Evolutionary conservation across 116 monocot species (phyloP).

Genomic region (Papilionanthe hybrid): DNA sequence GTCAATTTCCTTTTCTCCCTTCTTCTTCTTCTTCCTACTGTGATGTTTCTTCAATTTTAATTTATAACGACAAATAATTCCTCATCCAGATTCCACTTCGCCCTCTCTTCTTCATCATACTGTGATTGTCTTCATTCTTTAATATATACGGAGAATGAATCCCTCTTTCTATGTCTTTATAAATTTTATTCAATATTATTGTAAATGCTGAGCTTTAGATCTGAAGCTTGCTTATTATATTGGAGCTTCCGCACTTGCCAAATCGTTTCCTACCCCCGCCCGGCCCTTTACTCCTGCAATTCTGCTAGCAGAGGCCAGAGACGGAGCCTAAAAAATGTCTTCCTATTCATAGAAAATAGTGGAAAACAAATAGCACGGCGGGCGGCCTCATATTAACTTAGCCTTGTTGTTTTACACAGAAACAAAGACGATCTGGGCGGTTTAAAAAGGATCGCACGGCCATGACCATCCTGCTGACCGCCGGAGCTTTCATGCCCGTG

Average conservation of each 20-base stretch:
- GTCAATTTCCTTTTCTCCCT: conserved; percentile 2
- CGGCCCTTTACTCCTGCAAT: not conserved
- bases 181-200: not conserved
- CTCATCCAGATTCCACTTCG: not conserved
- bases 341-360: not conserved
- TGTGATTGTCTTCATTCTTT: not conserved
- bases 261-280: not conserved
- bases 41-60: conserved; percentile 2
- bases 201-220: not conserved
- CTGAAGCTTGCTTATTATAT: conserved; percentile 4
- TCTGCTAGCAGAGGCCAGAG: not conserved
- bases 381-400: no score
- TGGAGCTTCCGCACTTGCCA: not conserved
- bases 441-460: not conserved
- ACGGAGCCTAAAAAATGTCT: no score
- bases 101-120: not conserved
- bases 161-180: not conserved
- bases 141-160: not conserved
- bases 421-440: not conserved
- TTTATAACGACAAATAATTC: not conserved
- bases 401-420: not conserved
- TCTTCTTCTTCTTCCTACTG: not conserved
- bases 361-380: not conserved
- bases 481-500: not conserved
- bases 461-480: not conserved